These are phyloP conservation scores for Zygotorulaspora danielsina DNA, from an alignment of 805 yeast genomes.

Conservation along the genomic window DNA sequence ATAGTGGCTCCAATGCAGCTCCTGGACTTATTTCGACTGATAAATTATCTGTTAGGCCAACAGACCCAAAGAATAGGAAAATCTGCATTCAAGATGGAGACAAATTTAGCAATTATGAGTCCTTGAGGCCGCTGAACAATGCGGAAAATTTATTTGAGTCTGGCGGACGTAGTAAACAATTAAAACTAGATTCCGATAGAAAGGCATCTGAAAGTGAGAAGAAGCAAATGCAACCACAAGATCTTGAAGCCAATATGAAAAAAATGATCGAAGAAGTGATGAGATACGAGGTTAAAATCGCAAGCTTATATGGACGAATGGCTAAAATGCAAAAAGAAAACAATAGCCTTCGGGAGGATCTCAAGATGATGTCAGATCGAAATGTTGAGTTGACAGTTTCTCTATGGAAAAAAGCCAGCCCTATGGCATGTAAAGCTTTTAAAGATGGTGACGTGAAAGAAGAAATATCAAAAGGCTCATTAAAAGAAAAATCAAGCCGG, in stretches of 20 bases:
- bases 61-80: not conserved
- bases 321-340: conserved; percentile 9
- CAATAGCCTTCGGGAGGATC: conserved; percentile 9
- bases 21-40: not conserved
- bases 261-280: conserved; percentile 21
- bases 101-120: too few relatives aligned
- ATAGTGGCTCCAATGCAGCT: too few relatives aligned
- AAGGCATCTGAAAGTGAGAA: not conserved
- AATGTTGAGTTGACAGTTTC: not conserved
- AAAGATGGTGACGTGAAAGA: not conserved
- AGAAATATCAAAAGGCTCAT: too few relatives aligned
- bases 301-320: conserved; percentile 19
- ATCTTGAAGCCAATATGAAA: not conserved
- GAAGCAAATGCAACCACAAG: not conserved
- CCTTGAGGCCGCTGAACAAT: not conserved
- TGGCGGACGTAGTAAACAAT: too few relatives aligned
- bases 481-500: too few relatives aligned
- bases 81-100: too few relatives aligned
- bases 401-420: not conserved
- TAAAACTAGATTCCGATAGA: not conserved
- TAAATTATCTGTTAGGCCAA: not conserved
- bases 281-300: conserved; percentile 20
- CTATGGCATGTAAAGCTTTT: not conserved
- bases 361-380: not conserved
- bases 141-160: too few relatives aligned